Base-by-base conservation (phyloP, 208 protist species). In the Wallacemonas rigidus region DNA sequence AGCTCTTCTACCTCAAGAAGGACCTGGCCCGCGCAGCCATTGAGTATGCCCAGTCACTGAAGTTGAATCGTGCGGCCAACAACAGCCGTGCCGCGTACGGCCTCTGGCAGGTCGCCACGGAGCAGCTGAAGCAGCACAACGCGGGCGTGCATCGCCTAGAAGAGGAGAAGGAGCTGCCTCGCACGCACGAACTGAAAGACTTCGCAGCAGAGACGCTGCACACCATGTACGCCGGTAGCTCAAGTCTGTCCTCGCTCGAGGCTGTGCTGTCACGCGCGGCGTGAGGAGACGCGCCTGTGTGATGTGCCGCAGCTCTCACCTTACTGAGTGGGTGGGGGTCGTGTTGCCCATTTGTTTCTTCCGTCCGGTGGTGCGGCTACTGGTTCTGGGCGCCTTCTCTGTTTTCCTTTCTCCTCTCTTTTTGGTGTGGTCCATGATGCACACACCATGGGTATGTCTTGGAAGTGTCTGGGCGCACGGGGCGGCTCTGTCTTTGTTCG, bases 11-110 rank as follows among this genome's bases (percentile, higher is more conserved):
- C 82, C 77, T 80, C 55, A 79, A 81, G 69, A 85, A 86, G 51
- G 82, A 94, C 55, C 76, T 88, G 57, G 72, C 61, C 15, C 84
- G 82, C 47, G 74, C 77, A 60, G 77, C 80, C 26, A 65, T 83
- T 15, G 83, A 87, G 80, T 96, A 92, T 80, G 60, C 91, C 14
- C 88, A 94, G 79, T 93, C 91, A 43, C 85, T 96, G 26, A 82
- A 82, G 11, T 75, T 90, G 58, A 96, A 96, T 68, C 61, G 70
- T 38, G 68, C 83, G 58, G 53, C 75, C 9, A 96, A 96, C 79
- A 96, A 96, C 79, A 67, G 80, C 8, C 86, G 91, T 11, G 85
- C 88, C 11, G 87, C 87, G 14, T 94, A 94, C 61, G 91, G 88
- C 3, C 62, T 96, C 35, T 87, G 83, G 87, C 81, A 88, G 53